A percentile compares a stretch with the other conserved stretches of the same genome.
Conservation (phyloP, 352 stramenopile species). For the Pythium dissimile region DNA sequence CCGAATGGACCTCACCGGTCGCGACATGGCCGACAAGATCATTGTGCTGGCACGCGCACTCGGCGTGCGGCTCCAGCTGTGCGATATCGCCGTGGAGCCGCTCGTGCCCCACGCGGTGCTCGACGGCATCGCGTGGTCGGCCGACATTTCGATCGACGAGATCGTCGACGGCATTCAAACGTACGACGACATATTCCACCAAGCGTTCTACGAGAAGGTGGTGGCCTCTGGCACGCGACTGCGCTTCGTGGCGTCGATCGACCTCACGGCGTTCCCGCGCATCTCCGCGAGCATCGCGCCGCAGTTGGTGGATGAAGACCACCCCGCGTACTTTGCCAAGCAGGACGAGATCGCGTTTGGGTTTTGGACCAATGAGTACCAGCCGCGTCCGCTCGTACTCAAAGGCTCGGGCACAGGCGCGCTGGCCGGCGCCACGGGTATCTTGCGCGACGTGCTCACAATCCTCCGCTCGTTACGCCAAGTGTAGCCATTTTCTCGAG, state of each 20-base stretch:
- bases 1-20: constrained; percentile 61
- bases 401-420: constrained; percentile 67
- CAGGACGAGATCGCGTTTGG: constrained; percentile 75
- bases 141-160: constrained; percentile 40
- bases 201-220: constrained; percentile 47
- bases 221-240: constrained; percentile 45
- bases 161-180: constrained; percentile 44
- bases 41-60: constrained; percentile 63
- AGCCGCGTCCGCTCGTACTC: constrained; percentile 59
- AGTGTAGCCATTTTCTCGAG: constrained; percentile 19
- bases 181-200: constrained; percentile 55
- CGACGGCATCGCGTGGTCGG: constrained; percentile 42
- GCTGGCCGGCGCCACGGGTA: constrained; percentile 57
- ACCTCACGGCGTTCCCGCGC: constrained; percentile 42
- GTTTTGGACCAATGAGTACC: constrained; percentile 70
- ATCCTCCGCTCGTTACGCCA: constrained; percentile 58
- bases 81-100: constrained; percentile 46
- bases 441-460: constrained; percentile 71
- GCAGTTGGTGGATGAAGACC: constrained; percentile 52
- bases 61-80: constrained; percentile 42
- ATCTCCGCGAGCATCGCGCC: constrained; percentile 53
- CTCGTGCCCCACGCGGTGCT: constrained; percentile 41
- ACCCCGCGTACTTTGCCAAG: constrained; percentile 54
- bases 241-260: constrained; percentile 66
- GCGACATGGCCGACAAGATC: constrained; percentile 68